Percentiles rank a stretch among this genome's conserved stretches.
Conservation (phyloP, 345 rosid genomes). For the Streptanthus diversifolius region DNA sequence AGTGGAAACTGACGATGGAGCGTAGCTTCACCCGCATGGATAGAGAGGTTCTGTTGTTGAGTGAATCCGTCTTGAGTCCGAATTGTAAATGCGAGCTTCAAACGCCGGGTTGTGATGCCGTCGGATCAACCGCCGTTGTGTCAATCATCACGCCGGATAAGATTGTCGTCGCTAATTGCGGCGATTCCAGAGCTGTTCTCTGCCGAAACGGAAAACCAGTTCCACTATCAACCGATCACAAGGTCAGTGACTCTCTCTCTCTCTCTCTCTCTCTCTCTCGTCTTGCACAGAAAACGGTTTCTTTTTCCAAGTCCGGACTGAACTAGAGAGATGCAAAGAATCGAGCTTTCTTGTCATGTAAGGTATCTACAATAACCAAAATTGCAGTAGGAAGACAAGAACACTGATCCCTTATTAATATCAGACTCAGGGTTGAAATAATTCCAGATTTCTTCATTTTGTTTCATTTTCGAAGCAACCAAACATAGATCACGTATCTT, state of each 20-base stretch:
- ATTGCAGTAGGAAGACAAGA: background rate
- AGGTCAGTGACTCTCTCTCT: constrained; percentile 36
- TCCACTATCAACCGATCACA: constrained; percentile 74
- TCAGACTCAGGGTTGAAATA: background rate
- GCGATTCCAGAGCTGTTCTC: constrained; percentile 85
- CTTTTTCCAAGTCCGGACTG: background rate
- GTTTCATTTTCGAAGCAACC: background rate
- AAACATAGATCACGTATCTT: background rate
- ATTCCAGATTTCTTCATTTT: background rate
- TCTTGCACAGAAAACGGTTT: background rate
- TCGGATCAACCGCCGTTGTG: constrained; percentile 85
- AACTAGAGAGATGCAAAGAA: background rate
- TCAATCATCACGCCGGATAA: constrained; percentile 58
- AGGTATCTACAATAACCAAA: background rate
- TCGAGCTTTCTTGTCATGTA: background rate
- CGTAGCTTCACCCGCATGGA: constrained; percentile 67
- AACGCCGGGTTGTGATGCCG: constrained; percentile 58
- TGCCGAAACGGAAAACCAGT: constrained; percentile 67
- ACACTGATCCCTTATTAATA: background rate
- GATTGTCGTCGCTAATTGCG: constrained; percentile 74
- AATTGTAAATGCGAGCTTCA: constrained; percentile 61
- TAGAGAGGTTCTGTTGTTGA: constrained; percentile 35
- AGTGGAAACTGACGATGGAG: constrained; percentile 51
- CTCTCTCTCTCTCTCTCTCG: background rate
- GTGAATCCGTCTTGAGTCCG: constrained; percentile 2